Base-by-base conservation (phyloP, 768 basidiomycete species). In the Amanita subjunquillea region DNA sequence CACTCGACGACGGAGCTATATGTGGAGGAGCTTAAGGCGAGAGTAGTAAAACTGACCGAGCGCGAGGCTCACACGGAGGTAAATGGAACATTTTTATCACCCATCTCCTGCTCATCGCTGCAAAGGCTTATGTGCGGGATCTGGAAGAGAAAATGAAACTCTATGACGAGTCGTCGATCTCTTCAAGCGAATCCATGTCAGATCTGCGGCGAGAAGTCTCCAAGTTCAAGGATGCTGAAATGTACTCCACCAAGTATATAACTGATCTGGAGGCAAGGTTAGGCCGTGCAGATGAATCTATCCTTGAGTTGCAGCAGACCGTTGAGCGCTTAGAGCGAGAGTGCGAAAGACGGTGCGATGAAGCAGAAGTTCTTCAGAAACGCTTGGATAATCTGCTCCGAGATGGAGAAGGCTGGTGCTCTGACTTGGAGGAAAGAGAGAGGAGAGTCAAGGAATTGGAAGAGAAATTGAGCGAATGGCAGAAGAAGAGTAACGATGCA, bases 31-130 rank as follows among this genome's bases (percentile, higher is more conserved):
- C 76, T 99, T 51, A 75, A 88, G 51, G 63, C 77, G 45, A 74
- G 96, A 41, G 74, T 96, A 50, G 77, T 79, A 5, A 96, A 94
- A 67, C 67, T 98, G 47, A 71, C 79, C 1, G 95, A 97, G 65
- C 74, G 94, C 51, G 96, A 98, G 65, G 77, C 83, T 4, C 89
- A 91, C 2, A 93, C 91, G 22, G 95, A 99, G 79, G 92, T 90
- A 61, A 61, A 65, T 20, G 48, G 15, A 27, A 5, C 40, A 47
- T 10, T 25, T 22, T 53, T 15, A 42, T 29, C 51, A 10, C 29
- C 32, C 7, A 25, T 15, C 27, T 48, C 20, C 34, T 54, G 36
- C 47, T 65, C 57, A 54, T 60, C 51, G 17, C 48, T 30, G 32
- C 57, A 27, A 62, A 95, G 91, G 87, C 87, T 1, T 97, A 98